Evolutionary conservation across 495 filamentous ascomycete genomes (phyloP).

Genomic region (Usnea hakonensis): DNA sequence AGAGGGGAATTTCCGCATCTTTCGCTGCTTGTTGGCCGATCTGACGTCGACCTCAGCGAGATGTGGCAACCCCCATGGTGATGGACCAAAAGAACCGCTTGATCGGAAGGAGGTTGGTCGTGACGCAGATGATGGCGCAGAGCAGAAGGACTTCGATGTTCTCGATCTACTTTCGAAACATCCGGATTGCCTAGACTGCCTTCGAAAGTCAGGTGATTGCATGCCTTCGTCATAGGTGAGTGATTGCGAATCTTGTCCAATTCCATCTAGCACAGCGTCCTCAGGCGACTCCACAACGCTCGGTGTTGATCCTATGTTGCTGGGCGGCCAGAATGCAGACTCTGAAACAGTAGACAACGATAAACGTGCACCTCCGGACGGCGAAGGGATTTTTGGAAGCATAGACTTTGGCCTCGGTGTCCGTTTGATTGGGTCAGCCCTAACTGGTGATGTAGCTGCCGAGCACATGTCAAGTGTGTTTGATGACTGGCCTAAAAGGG

Average conservation of each 20-base stretch:
- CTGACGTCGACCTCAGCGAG: conserved; percentile 16
- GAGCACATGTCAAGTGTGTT: conserved; percentile 22
- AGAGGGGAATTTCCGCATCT: conserved; percentile 34
- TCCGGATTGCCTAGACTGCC: conserved; percentile 1
- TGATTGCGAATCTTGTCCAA: neutral
- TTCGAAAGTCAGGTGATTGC: conserved; percentile 7
- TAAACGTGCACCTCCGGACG: conserved; percentile 18
- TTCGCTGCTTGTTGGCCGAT: conserved; percentile 21
- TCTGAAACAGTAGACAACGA: conserved; percentile 23
- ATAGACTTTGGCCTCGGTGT: conserved; percentile 26
- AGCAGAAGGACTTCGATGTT: conserved; percentile 23
- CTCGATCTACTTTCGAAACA: conserved; percentile 12
- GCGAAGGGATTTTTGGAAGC: conserved; percentile 23
- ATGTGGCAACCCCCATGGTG: conserved; percentile 15
- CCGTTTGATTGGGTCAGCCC: conserved; percentile 17
- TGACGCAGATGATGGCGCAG: conserved; percentile 23
- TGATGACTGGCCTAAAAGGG: conserved; percentile 35
- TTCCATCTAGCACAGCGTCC: neutral
- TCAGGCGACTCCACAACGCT: conserved; percentile 18
- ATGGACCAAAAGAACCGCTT: conserved; percentile 20
- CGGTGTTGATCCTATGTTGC: conserved; percentile 8
- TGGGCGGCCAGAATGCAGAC: conserved; percentile 13
- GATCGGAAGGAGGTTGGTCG: conserved; percentile 23
- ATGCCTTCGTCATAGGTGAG: neutral
- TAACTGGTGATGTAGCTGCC: conserved; percentile 20